Percentiles rank a stretch among this genome's conserved stretches.
phyloP scores from a whole-genome alignment of 306 rosid genomes.

The Vigna trinervia region DNA sequence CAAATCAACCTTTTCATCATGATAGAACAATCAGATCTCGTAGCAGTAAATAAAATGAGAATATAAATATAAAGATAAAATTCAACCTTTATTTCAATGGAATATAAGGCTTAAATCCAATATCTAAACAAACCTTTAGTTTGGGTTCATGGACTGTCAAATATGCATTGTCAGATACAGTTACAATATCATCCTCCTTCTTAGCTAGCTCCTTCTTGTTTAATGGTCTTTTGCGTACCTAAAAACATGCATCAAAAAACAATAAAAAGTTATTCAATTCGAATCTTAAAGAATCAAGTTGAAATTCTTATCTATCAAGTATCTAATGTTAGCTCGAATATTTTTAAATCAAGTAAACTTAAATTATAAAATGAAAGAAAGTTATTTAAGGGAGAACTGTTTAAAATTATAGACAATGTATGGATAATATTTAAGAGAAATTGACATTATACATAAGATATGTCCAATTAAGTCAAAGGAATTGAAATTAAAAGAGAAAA shows the following conservation, averaged over 20 bases:
- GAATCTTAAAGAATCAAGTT: conserved; percentile 7
- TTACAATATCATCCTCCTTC: conserved; percentile 95
- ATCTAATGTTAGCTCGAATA: background rate
- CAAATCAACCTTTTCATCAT: conserved; percentile 84
- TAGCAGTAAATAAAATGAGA: conserved; percentile 17
- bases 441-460: background rate
- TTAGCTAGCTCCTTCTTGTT: conserved; percentile 96
- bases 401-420: background rate
- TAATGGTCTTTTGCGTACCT: conserved; percentile 98
- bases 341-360: background rate
- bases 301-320: conserved; percentile 1
- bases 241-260: conserved; percentile 38
- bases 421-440: background rate
- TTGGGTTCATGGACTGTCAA: conserved; percentile 92
- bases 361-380: conserved; percentile 2
- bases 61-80: background rate
- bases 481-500: conserved; percentile 3
- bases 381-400: background rate
- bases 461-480: background rate
- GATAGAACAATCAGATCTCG: conserved; percentile 38
- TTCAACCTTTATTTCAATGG: conserved; percentile 26
- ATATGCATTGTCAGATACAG: conserved; percentile 71
- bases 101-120: conserved; percentile 28
- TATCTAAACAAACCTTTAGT: conserved; percentile 69
- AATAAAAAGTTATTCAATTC: conserved; percentile 7